Evolutionary conservation across 176 grass and related monocot genomes (phyloP).

Genomic region (Triticum timopheevii): DNA sequence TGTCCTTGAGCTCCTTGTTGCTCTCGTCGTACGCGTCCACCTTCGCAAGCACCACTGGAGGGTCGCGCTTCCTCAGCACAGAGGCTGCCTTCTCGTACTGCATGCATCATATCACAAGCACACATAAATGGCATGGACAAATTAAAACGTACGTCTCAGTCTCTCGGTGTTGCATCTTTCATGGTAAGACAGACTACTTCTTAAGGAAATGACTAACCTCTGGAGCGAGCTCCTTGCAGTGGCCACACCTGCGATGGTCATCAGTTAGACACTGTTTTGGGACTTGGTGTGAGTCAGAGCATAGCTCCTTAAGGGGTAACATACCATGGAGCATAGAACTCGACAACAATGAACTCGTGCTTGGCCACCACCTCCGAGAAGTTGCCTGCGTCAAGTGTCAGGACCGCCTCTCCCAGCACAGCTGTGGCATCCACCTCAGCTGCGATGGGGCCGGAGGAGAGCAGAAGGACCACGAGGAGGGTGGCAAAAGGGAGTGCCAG

Average conservation of each 20-base stretch:
- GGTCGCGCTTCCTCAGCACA: slow-evolving; percentile 50
- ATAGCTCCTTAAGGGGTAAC: not conserved
- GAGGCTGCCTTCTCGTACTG: slow-evolving; percentile 85
- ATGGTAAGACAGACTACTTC: not conserved
- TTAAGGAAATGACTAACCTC: slow-evolving; percentile 55
- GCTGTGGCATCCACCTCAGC: not conserved
- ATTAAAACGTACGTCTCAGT: slow-evolving; percentile 1
- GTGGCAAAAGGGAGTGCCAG: slow-evolving; percentile 35
- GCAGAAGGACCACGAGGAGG: not conserved
- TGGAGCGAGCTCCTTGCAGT: slow-evolving; percentile 78
- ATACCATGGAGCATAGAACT: slow-evolving; percentile 94
- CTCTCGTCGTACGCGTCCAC: slow-evolving; percentile 61
- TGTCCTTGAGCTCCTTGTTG: slow-evolving; percentile 77
- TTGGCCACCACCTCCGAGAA: slow-evolving; percentile 71
- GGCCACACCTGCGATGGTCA: slow-evolving; percentile 63
- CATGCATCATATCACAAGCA: slow-evolving; percentile 23
- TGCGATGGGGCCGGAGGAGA: slow-evolving; percentile 5
- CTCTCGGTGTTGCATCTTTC: not conserved
- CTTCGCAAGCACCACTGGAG: slow-evolving; percentile 51
- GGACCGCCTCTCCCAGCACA: slow-evolving; percentile 37
- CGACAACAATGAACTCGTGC: slow-evolving; percentile 70
- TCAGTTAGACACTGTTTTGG: slow-evolving; percentile 11
- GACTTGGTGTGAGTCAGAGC: not conserved
- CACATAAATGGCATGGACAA: not conserved
- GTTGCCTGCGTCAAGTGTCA: slow-evolving; percentile 54